Percentiles rank a stretch among this genome's conserved stretches.
These are phyloP conservation scores for Entelexis sorbosivorans DNA, from an alignment of 1,139 yeast species.

Conservation along the genomic window DNA sequence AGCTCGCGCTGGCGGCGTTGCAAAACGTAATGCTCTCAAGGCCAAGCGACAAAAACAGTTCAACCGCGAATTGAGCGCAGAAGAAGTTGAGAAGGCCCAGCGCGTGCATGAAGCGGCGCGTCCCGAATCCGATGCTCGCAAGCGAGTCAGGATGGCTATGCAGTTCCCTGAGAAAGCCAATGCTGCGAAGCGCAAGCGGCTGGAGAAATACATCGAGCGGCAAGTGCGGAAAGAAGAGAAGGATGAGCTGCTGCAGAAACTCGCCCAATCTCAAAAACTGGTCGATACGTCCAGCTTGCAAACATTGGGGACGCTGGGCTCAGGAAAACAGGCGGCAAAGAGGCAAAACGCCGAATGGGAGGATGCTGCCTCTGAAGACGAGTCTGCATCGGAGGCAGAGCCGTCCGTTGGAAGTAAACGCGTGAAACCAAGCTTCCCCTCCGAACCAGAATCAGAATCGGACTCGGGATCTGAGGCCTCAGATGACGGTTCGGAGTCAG, in stretches of 20 bases:
- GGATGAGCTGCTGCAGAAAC: conserved; percentile 60
- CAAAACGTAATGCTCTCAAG: conserved; percentile 63
- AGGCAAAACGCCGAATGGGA: neutral
- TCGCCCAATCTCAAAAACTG: conserved; percentile 40
- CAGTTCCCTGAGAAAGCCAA: conserved; percentile 42
- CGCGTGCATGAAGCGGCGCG: conserved; percentile 16
- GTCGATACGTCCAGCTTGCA: conserved; percentile 60
- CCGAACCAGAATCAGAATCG: conserved; percentile 7
- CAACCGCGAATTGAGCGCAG: conserved; percentile 29
- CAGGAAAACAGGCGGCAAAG: conserved; percentile 42
- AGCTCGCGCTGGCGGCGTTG: conserved; percentile 76
- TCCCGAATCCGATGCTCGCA: conserved; percentile 21
- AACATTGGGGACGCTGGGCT: conserved; percentile 55
- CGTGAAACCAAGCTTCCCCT: neutral
- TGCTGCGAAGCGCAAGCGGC: conserved; percentile 55
- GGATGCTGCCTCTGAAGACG: neutral
- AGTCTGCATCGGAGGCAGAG: neutral
- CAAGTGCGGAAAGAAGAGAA: conserved; percentile 86
- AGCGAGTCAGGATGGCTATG: conserved; percentile 20
- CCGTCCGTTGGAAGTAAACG: neutral
- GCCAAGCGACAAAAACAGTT: conserved; percentile 57
- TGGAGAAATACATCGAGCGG: conserved; percentile 37
- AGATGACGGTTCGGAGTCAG: neutral
- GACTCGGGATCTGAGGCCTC: neutral
- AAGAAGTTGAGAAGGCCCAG: conserved; percentile 5